phyloP scores from a whole-genome alignment of 192 early-diverging fungal species.

The Fimicolochytrium jonesii region DNA sequence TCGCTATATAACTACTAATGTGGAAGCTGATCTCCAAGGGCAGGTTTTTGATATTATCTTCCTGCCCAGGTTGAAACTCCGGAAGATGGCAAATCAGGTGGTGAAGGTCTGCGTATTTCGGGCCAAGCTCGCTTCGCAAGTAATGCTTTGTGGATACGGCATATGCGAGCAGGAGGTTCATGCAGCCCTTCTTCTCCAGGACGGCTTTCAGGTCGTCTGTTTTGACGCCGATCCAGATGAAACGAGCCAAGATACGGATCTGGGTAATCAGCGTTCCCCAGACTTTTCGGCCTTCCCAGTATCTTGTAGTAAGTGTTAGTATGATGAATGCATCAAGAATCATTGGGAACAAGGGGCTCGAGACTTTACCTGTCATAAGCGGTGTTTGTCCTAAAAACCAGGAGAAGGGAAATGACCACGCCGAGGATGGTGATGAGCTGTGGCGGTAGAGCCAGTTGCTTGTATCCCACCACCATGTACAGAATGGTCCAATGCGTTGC shows the following conservation, averaged over 20 bases:
- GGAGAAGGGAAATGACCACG: slow-evolving; percentile 52
- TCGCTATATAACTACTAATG: slow-evolving; percentile 23
- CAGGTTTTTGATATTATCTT: slow-evolving; percentile 22
- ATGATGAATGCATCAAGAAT: neutral
- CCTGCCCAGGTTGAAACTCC: slow-evolving; percentile 44
- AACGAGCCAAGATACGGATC: slow-evolving; percentile 73
- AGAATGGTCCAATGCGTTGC: slow-evolving; percentile 27
- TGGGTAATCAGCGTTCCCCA: slow-evolving; percentile 70
- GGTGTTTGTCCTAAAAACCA: slow-evolving; percentile 82
- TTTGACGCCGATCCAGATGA: slow-evolving; percentile 63
- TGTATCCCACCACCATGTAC: slow-evolving; percentile 7
- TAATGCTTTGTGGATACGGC: slow-evolving; percentile 78
- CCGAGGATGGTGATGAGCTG: slow-evolving; percentile 40
- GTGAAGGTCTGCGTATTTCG: slow-evolving; percentile 66
- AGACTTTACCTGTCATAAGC: slow-evolving; percentile 17
- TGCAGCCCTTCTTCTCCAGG: slow-evolving; percentile 62
- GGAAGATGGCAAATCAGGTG: slow-evolving; percentile 60
- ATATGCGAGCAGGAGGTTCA: slow-evolving; percentile 77
- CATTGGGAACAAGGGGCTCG: neutral
- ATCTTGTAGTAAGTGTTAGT: neutral
- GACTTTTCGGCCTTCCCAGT: slow-evolving; percentile 81
- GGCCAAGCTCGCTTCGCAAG: slow-evolving; percentile 69
- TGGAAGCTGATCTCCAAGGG: slow-evolving; percentile 44
- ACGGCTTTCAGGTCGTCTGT: slow-evolving; percentile 15
- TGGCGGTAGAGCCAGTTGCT: slow-evolving; percentile 28